Percentiles rank a stretch among this genome's conserved stretches.
Conservation (phyloP, 495 filamentous ascomycete species). For the Hamigera avellanea region DNA sequence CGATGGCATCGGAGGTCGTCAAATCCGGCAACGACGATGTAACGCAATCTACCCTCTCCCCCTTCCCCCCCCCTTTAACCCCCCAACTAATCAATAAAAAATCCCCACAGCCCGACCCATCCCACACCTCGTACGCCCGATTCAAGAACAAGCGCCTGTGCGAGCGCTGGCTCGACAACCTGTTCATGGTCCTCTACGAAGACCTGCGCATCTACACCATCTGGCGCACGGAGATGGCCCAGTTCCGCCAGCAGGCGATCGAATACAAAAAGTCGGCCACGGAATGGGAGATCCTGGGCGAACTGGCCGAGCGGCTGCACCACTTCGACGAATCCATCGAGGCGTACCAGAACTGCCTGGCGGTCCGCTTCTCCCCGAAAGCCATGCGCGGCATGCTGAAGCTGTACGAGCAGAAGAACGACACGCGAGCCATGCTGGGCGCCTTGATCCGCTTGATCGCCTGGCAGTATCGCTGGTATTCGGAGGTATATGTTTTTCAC, state of each 20-base stretch:
- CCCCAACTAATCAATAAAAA: slow-evolving; percentile 5
- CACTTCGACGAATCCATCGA: slow-evolving; percentile 82
- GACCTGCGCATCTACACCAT: slow-evolving; percentile 97
- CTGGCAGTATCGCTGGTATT: slow-evolving; percentile 99
- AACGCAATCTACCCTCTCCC: slow-evolving; percentile 18
- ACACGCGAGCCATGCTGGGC: slow-evolving; percentile 63
- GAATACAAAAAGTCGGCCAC: slow-evolving; percentile 92
- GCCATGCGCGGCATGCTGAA: slow-evolving; percentile 76
- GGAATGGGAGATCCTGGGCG: slow-evolving; percentile 96
- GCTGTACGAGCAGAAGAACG: slow-evolving; percentile 60
- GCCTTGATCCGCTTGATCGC: slow-evolving; percentile 79
- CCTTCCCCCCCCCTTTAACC: not conserved
- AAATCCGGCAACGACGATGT: slow-evolving; percentile 74
- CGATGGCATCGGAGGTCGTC: slow-evolving; percentile 67
- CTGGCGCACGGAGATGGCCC: slow-evolving; percentile 95
- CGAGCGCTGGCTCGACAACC: slow-evolving; percentile 94
- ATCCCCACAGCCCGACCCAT: slow-evolving; percentile 28
- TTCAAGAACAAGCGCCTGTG: slow-evolving; percentile 95
- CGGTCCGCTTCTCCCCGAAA: slow-evolving; percentile 77
- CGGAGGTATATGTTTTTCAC: slow-evolving; percentile 51
- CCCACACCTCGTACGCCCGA: slow-evolving; percentile 43
- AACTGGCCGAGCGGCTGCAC: slow-evolving; percentile 83
- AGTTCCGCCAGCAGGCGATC: slow-evolving; percentile 77
- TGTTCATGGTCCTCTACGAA: slow-evolving; percentile 99
- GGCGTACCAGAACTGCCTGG: slow-evolving; percentile 76